Evolutionary conservation across 345 rosid genomes (phyloP).

Genomic region (Aquilaria sinensis): DNA sequence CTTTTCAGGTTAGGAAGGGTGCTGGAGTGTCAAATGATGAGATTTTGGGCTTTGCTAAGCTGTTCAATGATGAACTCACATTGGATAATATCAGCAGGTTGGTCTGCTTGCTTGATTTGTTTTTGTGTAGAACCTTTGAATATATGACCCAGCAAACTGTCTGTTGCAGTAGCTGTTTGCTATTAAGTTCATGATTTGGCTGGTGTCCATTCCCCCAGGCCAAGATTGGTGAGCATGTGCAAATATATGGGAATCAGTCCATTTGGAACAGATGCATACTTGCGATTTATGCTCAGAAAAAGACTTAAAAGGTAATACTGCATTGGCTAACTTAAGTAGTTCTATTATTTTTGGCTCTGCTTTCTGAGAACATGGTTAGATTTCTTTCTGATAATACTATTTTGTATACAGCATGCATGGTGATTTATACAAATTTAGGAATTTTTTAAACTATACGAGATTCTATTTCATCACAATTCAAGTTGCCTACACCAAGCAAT

Average conservation of each 20-base stretch:
- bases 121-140: not conserved
- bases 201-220: constrained; percentile 27
- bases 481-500: too few relatives aligned
- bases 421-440: not conserved
- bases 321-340: not conserved
- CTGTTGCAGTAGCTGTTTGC: too few relatives aligned
- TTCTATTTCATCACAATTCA: too few relatives aligned
- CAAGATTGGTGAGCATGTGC: constrained; percentile 70
- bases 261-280: constrained; percentile 67
- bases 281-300: constrained; percentile 63
- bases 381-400: not conserved
- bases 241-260: constrained; percentile 72
- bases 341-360: not conserved
- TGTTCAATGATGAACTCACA: constrained; percentile 73
- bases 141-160: too few relatives aligned
- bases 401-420: not conserved
- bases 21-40: constrained; percentile 56
- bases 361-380: not conserved
- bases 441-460: not conserved
- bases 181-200: constrained; percentile 6
- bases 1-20: constrained; percentile 61
- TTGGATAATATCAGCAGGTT: constrained; percentile 75
- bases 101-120: constrained; percentile 8
- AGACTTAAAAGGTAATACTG: constrained; percentile 47
- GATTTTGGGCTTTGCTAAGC: constrained; percentile 63